A percentile compares a stretch with the other conserved stretches of the same genome.
These are phyloP conservation scores for Tetradesmus obliquus DNA, from an alignment of 139 green algal species.

Conservation along the genomic window DNA sequence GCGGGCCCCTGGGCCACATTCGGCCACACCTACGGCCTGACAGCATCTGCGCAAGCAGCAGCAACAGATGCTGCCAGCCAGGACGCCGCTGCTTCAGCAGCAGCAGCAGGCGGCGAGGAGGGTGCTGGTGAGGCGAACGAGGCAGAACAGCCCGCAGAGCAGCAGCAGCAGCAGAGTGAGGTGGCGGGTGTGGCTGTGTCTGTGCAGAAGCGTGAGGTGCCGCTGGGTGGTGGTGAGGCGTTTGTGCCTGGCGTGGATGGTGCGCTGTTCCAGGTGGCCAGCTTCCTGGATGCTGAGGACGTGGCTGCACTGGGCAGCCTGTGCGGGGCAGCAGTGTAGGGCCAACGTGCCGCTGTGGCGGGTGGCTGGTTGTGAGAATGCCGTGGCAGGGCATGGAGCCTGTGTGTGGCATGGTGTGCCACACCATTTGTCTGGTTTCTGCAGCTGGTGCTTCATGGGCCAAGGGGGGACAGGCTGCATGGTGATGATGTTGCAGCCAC, in stretches of 20 bases:
- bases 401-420: no score
- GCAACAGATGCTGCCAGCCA: neutral
- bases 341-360: neutral
- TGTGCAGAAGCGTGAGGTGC: neutral
- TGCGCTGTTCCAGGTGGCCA: conserved; percentile 64
- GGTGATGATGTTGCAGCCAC: no score
- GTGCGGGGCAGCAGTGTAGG: neutral
- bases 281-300: conserved; percentile 64
- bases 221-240: neutral
- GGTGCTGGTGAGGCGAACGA: neutral
- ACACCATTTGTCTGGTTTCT: no score
- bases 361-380: no score
- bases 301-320: conserved; percentile 53
- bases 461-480: no score
- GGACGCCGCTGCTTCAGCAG: neutral
- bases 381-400: no score
- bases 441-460: no score
- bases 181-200: neutral
- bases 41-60: neutral
- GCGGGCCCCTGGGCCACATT: conserved; percentile 53
- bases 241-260: conserved; percentile 54
- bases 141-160: neutral
- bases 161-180: neutral
- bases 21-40: conserved; percentile 49
- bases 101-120: neutral